Evolutionary conservation across 768 basidiomycete genomes (phyloP).

Genomic region (Gloeophyllum trabeum): DNA sequence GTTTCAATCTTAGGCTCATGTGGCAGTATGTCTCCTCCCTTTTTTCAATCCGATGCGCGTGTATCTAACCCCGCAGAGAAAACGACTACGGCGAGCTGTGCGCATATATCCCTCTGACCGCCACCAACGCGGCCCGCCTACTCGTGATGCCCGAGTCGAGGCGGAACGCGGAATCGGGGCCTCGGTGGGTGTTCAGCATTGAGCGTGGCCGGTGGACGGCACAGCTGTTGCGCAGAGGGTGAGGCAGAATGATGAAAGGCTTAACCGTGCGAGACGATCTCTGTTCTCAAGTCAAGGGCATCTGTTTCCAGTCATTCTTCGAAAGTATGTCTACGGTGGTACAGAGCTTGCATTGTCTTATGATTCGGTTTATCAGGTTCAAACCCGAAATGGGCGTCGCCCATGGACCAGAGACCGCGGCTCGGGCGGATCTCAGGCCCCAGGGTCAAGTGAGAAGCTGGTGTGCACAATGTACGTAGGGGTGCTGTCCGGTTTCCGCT

Average conservation of each 20-base stretch:
- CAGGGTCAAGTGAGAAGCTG: too few species aligned
- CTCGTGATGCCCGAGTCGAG: constrained; percentile 32
- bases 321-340: constrained; percentile 34
- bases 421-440: constrained; percentile 45
- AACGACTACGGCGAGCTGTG: constrained; percentile 54
- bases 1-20: constrained; percentile 65
- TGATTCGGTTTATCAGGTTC: constrained; percentile 26
- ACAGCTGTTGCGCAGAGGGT: constrained; percentile 47
- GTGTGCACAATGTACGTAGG: too few species aligned
- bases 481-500: too few species aligned
- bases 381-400: constrained; percentile 47
- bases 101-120: constrained; percentile 47
- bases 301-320: constrained; percentile 73
- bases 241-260: constrained; percentile 47
- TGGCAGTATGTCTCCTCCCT: constrained; percentile 42
- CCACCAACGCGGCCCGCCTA: constrained; percentile 29
- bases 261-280: constrained; percentile 31
- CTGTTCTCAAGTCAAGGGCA: constrained; percentile 45
- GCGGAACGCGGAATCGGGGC: constrained; percentile 45
- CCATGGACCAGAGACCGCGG: constrained; percentile 46
- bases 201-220: constrained; percentile 52
- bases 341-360: too few species aligned
- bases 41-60: neutral
- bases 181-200: constrained; percentile 55
- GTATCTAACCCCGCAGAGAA: constrained; percentile 21